Evolutionary conservation across 495 filamentous ascomycete genomes (phyloP).

Genomic region (Pyronema omphalodes): DNA sequence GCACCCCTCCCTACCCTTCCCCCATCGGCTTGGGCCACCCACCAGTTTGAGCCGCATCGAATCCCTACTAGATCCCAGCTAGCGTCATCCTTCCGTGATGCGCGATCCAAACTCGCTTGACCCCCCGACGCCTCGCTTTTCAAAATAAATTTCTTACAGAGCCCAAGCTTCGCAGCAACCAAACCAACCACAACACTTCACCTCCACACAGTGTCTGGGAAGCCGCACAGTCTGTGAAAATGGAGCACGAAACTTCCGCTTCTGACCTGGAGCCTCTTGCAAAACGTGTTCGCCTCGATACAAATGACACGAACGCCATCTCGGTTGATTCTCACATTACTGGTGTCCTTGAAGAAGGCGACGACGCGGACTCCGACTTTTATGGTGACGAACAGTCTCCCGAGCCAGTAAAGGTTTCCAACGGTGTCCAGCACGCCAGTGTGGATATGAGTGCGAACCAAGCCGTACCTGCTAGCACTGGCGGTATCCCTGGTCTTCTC

Average conservation of each 20-base stretch:
- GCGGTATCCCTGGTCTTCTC: conserved; percentile 1
- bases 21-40: too few species aligned
- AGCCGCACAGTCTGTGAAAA: background rate
- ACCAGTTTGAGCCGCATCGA: too few species aligned
- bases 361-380: conserved; percentile 5
- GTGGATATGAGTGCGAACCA: background rate
- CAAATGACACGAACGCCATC: background rate
- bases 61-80: too few species aligned
- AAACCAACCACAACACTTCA: background rate
- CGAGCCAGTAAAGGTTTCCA: background rate
- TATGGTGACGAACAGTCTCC: conserved; percentile 2
- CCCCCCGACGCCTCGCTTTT: too few species aligned
- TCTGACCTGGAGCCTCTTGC: conserved; percentile 1
- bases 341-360: conserved; percentile 6
- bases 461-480: background rate
- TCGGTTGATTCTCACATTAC: conserved; percentile 1
- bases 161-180: background rate
- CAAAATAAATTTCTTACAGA: too few species aligned
- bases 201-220: background rate
- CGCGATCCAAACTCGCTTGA: too few species aligned
- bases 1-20: too few species aligned
- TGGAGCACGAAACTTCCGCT: background rate
- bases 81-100: too few species aligned
- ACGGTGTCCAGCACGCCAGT: background rate
- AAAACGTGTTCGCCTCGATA: conserved; percentile 6